These are phyloP conservation scores for Iberis amara DNA, from an alignment of 441 rosid species.

Conservation along the genomic window DNA sequence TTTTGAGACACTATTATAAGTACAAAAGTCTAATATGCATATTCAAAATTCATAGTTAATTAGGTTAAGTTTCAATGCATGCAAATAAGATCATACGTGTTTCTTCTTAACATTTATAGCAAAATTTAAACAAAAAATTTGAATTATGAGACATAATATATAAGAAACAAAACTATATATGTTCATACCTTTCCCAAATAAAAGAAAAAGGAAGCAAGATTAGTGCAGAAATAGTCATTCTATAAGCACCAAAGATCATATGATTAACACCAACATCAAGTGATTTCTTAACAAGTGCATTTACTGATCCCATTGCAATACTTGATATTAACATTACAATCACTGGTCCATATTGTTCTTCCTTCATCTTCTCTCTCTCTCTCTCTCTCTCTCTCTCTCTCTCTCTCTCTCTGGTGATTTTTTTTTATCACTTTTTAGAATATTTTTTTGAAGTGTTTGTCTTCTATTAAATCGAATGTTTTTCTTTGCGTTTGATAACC, in stretches of 20 bases:
- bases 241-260: conserved; percentile 45
- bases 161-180: background rate
- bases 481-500: conserved; percentile 27
- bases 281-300: conserved; percentile 43
- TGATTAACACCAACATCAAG: conserved; percentile 47
- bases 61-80: too few relatives aligned
- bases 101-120: too few relatives aligned
- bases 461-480: conserved; percentile 19
- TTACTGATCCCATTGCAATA: conserved; percentile 46
- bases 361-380: conserved; percentile 30
- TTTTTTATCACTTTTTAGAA: background rate
- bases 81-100: too few relatives aligned
- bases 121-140: too few relatives aligned
- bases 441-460: too few relatives aligned
- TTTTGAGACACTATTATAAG: too few relatives aligned
- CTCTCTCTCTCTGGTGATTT: background rate
- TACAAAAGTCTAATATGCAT: too few relatives aligned
- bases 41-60: too few relatives aligned
- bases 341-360: conserved; percentile 37
- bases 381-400: too few relatives aligned
- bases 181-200: conserved; percentile 47
- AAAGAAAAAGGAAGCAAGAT: conserved; percentile 51
- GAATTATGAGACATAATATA: background rate
- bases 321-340: conserved; percentile 39
- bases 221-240: conserved; percentile 39